These are phyloP conservation scores for Fusarium metavorans DNA, from an alignment of 2,329 filamentous ascomycete species.

Conservation along the genomic window DNA sequence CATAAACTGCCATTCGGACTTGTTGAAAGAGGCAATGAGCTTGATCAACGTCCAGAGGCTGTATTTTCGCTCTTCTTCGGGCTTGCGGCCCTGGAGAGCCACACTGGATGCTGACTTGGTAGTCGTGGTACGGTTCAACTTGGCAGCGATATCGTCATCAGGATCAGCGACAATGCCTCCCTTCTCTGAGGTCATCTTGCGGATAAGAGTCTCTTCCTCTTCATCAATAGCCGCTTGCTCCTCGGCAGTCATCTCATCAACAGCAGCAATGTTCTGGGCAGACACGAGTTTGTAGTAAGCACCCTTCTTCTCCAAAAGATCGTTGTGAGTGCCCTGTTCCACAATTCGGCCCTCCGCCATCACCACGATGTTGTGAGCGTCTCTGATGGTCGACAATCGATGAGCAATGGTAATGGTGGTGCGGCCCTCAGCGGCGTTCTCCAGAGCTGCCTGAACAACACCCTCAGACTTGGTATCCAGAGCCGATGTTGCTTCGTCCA, in stretches of 20 bases:
- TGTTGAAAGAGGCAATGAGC: slow-evolving; percentile 85
- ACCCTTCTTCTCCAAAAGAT: slow-evolving; percentile 75
- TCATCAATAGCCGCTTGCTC: slow-evolving; percentile 64
- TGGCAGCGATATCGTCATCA: slow-evolving; percentile 70
- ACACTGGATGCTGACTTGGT: slow-evolving; percentile 76
- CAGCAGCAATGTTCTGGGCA: slow-evolving; percentile 82
- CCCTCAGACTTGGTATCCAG: slow-evolving; percentile 96
- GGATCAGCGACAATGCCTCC: slow-evolving; percentile 64
- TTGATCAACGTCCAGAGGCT: slow-evolving; percentile 81
- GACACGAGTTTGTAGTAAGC: slow-evolving; percentile 89
- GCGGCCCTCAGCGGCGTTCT: slow-evolving; percentile 84
- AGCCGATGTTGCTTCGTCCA: slow-evolving; percentile 95
- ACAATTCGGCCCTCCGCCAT: slow-evolving; percentile 88
- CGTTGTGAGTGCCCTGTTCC: slow-evolving; percentile 90
- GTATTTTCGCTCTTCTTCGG: slow-evolving; percentile 69
- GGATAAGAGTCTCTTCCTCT: slow-evolving; percentile 63
- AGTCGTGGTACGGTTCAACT: slow-evolving; percentile 67
- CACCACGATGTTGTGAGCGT: slow-evolving; percentile 95
- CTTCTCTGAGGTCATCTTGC: slow-evolving; percentile 58
- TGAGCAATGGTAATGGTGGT: slow-evolving; percentile 98
- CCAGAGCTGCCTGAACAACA: slow-evolving; percentile 91
- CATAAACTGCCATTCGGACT: slow-evolving; percentile 78
- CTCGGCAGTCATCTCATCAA: slow-evolving; percentile 64
- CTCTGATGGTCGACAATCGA: slow-evolving; percentile 91
- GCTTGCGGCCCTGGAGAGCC: slow-evolving; percentile 68